These are phyloP conservation scores for Pseudogymnoascus sp. DNA, from an alignment of 2,329 filamentous ascomycete species.

Conservation along the genomic window DNA sequence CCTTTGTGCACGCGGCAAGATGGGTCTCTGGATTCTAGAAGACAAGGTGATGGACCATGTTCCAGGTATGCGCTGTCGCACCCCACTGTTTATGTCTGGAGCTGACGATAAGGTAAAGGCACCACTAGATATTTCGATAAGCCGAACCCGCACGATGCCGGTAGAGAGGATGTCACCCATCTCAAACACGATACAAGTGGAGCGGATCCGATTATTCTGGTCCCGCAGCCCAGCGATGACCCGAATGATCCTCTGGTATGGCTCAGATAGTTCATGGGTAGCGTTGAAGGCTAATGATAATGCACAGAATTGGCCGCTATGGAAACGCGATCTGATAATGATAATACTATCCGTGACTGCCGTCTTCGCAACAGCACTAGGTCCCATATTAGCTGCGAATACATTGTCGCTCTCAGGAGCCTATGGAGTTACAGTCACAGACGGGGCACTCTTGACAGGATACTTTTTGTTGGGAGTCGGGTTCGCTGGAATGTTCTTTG, in stretches of 20 bases:
- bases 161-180: conserved; percentile 31
- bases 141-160: conserved; percentile 38
- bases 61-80: conserved; percentile 49
- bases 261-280: conserved; percentile 9
- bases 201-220: conserved; percentile 63
- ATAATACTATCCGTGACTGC: conserved; percentile 69
- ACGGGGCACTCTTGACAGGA: conserved; percentile 74
- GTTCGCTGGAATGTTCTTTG: conserved; percentile 73
- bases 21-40: conserved; percentile 69
- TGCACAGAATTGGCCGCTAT: conserved; percentile 70
- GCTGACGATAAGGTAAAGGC: conserved; percentile 31
- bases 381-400: conserved; percentile 80
- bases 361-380: conserved; percentile 76
- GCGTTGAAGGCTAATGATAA: conserved; percentile 16
- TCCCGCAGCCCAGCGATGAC: conserved; percentile 85
- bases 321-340: conserved; percentile 75
- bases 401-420: conserved; percentile 67
- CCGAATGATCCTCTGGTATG: conserved; percentile 75
- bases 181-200: conserved; percentile 69
- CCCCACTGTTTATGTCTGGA: not conserved
- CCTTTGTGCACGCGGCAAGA: conserved; percentile 27
- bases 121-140: conserved; percentile 59
- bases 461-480: conserved; percentile 82
- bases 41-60: conserved; percentile 58
- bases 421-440: conserved; percentile 59